Evolutionary conservation across 164 flowering plant genomes (phyloP).

Genomic region (Amborella trichopoda): DNA sequence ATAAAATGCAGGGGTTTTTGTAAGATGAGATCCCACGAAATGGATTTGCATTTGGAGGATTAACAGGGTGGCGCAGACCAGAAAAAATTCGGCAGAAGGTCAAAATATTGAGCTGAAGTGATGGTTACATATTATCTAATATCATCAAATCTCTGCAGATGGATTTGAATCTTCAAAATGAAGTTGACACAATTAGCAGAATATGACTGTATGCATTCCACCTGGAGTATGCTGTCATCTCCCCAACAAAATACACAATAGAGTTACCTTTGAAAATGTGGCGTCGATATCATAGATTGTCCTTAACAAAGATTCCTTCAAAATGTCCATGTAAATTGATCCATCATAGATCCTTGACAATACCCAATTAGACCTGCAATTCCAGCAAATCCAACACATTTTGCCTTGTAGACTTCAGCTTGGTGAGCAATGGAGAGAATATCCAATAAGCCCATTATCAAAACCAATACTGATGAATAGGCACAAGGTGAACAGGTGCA

Average conservation of each 20-base stretch:
- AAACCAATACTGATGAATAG: too few relatives aligned
- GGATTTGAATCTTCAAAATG: too few relatives aligned
- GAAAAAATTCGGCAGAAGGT: too few relatives aligned
- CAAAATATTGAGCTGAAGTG: too few relatives aligned
- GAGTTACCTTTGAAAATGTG: slow-evolving; percentile 60
- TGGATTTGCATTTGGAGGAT: too few relatives aligned
- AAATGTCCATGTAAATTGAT: slow-evolving; percentile 67
- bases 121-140: background rate
- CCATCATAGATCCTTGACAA: slow-evolving; percentile 33
- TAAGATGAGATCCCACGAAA: too few relatives aligned
- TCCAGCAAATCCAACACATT: too few relatives aligned
- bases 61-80: too few relatives aligned
- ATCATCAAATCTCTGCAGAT: too few relatives aligned
- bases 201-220: background rate
- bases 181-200: background rate
- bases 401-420: too few relatives aligned
- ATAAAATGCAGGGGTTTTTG: too few relatives aligned
- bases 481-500: slow-evolving; percentile 5
- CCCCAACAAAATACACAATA: background rate
- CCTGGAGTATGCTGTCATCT: background rate
- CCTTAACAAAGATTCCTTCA: slow-evolving; percentile 83
- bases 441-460: too few relatives aligned
- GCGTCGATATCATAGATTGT: slow-evolving; percentile 83
- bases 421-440: background rate
- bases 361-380: slow-evolving; percentile 37